phyloP scores from a whole-genome alignment of 106 monocot genomes.

The Allium sativum region DNA sequence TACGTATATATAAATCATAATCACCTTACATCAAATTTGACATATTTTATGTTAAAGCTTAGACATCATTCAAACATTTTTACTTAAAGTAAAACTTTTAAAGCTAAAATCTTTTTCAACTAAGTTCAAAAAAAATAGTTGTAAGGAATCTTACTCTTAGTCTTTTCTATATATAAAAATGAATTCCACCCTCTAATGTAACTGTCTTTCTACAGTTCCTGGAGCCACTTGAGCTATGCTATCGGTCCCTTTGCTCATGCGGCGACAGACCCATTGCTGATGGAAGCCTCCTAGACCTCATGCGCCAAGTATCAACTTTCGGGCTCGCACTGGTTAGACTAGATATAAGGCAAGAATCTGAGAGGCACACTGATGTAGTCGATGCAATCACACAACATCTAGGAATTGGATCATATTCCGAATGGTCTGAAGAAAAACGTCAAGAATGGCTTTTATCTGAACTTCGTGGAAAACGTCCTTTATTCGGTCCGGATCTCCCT shows the following conservation, averaged over 20 bases:
- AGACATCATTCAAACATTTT: too few relatives aligned
- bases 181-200: too few relatives aligned
- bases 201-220: constrained; percentile 29
- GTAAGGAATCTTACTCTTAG: too few relatives aligned
- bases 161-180: too few relatives aligned
- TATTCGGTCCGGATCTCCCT: constrained; percentile 85
- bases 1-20: too few relatives aligned
- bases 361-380: constrained; percentile 87
- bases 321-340: constrained; percentile 90
- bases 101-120: too few relatives aligned
- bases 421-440: constrained; percentile 73
- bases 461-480: constrained; percentile 75
- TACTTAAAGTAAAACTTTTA: too few relatives aligned
- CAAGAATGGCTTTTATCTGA: constrained; percentile 84
- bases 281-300: constrained; percentile 89
- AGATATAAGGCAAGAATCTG: constrained; percentile 98
- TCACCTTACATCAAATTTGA: too few relatives aligned
- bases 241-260: constrained; percentile 43
- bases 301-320: constrained; percentile 94
- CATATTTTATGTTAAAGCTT: too few relatives aligned
- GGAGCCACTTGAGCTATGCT: constrained; percentile 38
- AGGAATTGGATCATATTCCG: constrained; percentile 70
- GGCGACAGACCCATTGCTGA: constrained; percentile 69
- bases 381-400: constrained; percentile 80
- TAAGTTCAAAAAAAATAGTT: too few relatives aligned